Base-by-base conservation (phyloP, 441 rosid genomes). In the Metrosideros polymorpha region DNA sequence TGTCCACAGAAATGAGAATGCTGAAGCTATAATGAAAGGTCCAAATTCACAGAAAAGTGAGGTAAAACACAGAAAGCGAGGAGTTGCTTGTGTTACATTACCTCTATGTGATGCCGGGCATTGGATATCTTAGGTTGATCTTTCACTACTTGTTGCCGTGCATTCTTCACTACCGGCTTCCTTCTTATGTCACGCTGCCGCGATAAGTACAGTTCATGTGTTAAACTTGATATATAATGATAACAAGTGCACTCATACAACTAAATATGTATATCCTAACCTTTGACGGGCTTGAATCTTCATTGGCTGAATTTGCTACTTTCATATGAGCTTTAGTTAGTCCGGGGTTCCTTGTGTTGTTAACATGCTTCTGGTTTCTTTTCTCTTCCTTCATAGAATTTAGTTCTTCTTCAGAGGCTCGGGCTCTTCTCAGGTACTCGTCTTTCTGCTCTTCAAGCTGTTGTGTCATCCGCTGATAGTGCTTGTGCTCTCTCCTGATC, bases 391-490 rank as follows among this genome's bases (percentile, higher is more conserved):
- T 90, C 52, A 85, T 82, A 77, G 85, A 35, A 84, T 89, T 87
- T 84, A 92, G 52, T 83, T 91, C 91, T 85, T 91, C 91, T 86
- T 92, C 94, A 29, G 92, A 92, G 71, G 91, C 88, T 87, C 76
- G 90, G 82, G 86, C 50, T 89, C 84, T 92, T 82, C n/a, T 85
- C 43, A 52, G 52, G 84, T 59, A 86, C 86, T 87, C 87, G 35
- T 88, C 87, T 82, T 91, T 93, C 87, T 92, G 93, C 54, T 92
- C 92, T 85, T 93, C 93, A 30, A 92, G 92, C 77, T 89, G 91
- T 66, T 90, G 85, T 49, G 91, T 85, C 83, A 86, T 91, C 89
- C 85, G 88, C 32, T 90, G 94, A 87, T 90, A 89, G 84, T 87
- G 92, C 61, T 89, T 89, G 86, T 92, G 91, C 84, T 89, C 86